phyloP scores from a whole-genome alignment of 257 asterid species.

The Solanum virginianum region DNA sequence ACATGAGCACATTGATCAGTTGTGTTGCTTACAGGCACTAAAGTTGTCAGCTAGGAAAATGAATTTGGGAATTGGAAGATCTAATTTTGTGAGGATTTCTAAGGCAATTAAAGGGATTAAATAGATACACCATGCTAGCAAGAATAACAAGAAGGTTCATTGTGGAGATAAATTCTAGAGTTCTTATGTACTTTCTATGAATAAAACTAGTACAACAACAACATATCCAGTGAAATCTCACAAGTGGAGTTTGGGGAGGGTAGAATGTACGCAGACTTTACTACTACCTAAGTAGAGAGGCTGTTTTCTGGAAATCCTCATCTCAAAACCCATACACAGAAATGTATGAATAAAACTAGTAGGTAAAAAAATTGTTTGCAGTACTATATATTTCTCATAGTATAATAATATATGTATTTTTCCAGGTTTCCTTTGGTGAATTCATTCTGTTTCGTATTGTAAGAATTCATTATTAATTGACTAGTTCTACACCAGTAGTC shows the following conservation, averaged over 20 bases:
- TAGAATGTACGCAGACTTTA: no score
- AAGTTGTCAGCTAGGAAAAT: conserved; percentile 65
- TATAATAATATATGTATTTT: not conserved
- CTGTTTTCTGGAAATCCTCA: no score
- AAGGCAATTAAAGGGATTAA: conserved; percentile 77
- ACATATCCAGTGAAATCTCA: no score
- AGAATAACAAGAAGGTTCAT: conserved; percentile 81
- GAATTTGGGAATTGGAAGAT: conserved; percentile 64
- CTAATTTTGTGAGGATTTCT: conserved; percentile 54
- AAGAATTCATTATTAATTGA: not conserved
- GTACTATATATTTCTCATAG: not conserved
- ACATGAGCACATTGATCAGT: conserved; percentile 19
- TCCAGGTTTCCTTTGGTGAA: not conserved
- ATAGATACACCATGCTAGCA: conserved; percentile 53
- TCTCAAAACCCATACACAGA: no score
- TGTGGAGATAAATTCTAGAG: conserved; percentile 28
- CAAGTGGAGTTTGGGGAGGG: no score
- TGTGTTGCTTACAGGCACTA: conserved; percentile 75
- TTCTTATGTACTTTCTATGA: not conserved
- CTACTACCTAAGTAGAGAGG: no score
- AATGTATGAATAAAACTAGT: not conserved
- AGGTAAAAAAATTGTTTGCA: not conserved
- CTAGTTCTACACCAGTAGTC: not conserved
- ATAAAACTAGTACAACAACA: not conserved
- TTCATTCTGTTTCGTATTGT: not conserved